Percentiles rank a stretch among this genome's conserved stretches.
phyloP scores from a whole-genome alignment of 2,329 filamentous ascomycete species.

The Colletotrichum aenigma region DNA sequence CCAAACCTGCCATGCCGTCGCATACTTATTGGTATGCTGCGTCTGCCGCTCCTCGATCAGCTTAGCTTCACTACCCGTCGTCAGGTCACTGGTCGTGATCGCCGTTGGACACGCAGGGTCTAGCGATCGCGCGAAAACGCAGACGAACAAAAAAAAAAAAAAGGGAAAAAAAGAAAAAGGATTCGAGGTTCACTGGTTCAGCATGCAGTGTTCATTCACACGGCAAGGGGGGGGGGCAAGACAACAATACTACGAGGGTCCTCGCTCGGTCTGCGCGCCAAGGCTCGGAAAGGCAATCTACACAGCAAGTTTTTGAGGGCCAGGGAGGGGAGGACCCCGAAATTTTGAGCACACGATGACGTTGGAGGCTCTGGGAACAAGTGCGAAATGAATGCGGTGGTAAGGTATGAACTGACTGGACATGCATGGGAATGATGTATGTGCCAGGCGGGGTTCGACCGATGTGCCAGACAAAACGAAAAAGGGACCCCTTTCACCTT shows the following conservation, averaged over 20 bases:
- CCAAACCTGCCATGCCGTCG: background rate
- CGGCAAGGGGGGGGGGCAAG: background rate
- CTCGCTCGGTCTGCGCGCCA: background rate
- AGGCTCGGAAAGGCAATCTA: background rate
- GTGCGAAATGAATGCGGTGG: background rate
- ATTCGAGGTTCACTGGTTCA: background rate
- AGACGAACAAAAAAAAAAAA: background rate
- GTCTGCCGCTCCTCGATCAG: background rate
- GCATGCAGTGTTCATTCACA: background rate
- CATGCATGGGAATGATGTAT: background rate
- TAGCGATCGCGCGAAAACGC: background rate
- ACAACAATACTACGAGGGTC: background rate
- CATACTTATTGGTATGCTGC: background rate
- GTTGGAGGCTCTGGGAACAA: background rate
- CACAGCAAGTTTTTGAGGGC: background rate
- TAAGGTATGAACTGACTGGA: background rate
- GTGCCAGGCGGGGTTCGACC: background rate
- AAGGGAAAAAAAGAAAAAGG: background rate
- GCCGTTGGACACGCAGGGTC: background rate
- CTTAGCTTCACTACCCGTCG: background rate
- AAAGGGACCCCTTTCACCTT: background rate
- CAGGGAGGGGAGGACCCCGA: background rate
- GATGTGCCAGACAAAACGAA: background rate
- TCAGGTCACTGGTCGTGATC: background rate
- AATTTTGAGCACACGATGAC: slow-evolving; percentile 13